Conservation (phyloP, 2,329 filamentous ascomycete genomes). For the Biscogniauxia marginata region DNA sequence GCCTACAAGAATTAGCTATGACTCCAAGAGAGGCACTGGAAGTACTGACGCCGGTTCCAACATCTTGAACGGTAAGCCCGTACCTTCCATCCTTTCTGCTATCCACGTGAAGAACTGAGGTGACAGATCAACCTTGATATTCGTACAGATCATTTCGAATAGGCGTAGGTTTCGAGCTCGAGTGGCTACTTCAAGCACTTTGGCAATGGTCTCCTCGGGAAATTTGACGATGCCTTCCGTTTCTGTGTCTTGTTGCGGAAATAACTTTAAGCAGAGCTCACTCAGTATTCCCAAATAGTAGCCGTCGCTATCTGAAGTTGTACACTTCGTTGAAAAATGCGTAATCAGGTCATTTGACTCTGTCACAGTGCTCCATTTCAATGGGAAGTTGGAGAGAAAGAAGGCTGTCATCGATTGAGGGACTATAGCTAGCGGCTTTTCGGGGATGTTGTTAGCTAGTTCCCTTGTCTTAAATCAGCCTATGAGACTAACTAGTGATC, state of each 20-base stretch:
- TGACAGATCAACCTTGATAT: constrained; percentile 5
- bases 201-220: constrained; percentile 3
- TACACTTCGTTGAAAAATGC: constrained; percentile 6
- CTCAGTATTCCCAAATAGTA: neutral
- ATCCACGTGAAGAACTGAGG: constrained; percentile 8
- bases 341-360: neutral
- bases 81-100: neutral
- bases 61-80: neutral
- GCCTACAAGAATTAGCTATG: constrained; percentile 3
- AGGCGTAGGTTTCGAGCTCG: neutral
- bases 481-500: constrained; percentile 9
- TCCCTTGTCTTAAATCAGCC: neutral
- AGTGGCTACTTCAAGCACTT: constrained; percentile 6
- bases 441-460: constrained; percentile 1
- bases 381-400: neutral
- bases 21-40: too few relatives aligned
- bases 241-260: neutral
- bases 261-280: constrained; percentile 1
- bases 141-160: constrained; percentile 7
- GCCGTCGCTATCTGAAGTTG: neutral
- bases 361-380: neutral
- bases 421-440: constrained; percentile 11
- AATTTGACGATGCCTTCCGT: neutral
- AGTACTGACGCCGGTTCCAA: constrained; percentile 6
- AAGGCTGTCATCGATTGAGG: constrained; percentile 2